Base-by-base conservation (phyloP, 768 basidiomycete genomes). In the Calocybe cyanea region DNA sequence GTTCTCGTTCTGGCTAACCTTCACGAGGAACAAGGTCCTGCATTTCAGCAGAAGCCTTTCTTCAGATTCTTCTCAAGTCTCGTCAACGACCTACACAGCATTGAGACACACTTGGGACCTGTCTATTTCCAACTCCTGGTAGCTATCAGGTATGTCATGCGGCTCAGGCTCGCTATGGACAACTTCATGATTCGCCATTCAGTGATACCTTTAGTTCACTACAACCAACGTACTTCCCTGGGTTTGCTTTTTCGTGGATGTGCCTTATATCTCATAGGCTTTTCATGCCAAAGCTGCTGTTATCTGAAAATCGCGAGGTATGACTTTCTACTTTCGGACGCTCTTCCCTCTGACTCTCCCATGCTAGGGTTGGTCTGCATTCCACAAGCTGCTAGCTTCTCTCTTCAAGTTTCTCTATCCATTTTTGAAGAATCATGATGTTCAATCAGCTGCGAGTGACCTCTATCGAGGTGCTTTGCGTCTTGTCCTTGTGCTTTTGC, bases 211-310 rank as follows among this genome's bases (percentile, higher is more conserved):
- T 97, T 63, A 95, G 92, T 62, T 96, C 94, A 35, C 71, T 96
- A 48, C 95, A 98, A 61, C 96, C 96, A 7, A 86, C 85, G 4
- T 92, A 91, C 67, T 98, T 97, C 72, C 96, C 96, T 14, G 91
- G 93, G 7, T 99, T 99, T 64, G 88, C 94, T 1, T 99, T 98
- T 68, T 95, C 93, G 13, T 99, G 95, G 95, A 84, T 97, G 77
- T 87, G 87, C 52, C 75, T 98, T 36, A 84, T 99, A 59, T 97
- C 96, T 18, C 96, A 98, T 67, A 77, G 95, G 44, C 71, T 92
- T 47, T 96, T 98, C 77, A 94, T 99, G 92, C 94, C 96, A 11
- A 95, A 96, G 63, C 66, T 99, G 37, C 73, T 98, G 30, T 66
- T 87, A 31, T 83, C 88, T 17, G 84, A 91, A 61, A 90, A 92